A percentile compares a stretch with the other conserved stretches of the same genome.
Evolutionary conservation across 164 flowering plant genomes (phyloP).

Genomic region (Magnolia kwangsiensis): DNA sequence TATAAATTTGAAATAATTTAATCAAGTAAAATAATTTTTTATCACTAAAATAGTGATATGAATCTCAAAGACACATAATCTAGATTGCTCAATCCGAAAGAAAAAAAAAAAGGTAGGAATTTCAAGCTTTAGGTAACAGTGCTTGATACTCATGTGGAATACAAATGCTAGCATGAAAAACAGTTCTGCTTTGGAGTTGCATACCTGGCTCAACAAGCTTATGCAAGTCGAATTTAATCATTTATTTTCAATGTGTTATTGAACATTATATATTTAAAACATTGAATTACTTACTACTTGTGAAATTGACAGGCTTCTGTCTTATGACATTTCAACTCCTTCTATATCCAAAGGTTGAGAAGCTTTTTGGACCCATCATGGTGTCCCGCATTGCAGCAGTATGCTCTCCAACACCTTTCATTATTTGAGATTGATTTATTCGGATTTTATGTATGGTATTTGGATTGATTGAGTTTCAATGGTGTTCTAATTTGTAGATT

Average conservation of each 20-base stretch:
- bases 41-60: too few relatives aligned
- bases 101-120: too few relatives aligned
- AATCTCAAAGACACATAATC: too few relatives aligned
- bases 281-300: background rate
- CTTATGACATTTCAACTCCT: constrained; percentile 51
- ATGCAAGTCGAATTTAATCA: background rate
- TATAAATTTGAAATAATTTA: too few relatives aligned
- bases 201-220: too few relatives aligned
- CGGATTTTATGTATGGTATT: background rate
- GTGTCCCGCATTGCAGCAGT: constrained; percentile 51
- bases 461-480: background rate
- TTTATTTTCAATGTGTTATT: background rate
- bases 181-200: too few relatives aligned
- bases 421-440: background rate
- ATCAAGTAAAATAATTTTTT: too few relatives aligned
- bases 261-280: background rate
- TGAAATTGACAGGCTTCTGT: constrained; percentile 36
- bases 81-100: too few relatives aligned
- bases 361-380: constrained; percentile 38
- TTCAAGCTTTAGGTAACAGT: too few relatives aligned
- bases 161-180: too few relatives aligned
- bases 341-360: constrained; percentile 47
- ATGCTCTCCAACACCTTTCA: constrained; percentile 15
- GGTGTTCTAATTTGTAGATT: constrained; percentile 23
- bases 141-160: too few relatives aligned